phyloP scores from a whole-genome alignment of 495 filamentous ascomycete species.

The Elasticomyces elasticus region DNA sequence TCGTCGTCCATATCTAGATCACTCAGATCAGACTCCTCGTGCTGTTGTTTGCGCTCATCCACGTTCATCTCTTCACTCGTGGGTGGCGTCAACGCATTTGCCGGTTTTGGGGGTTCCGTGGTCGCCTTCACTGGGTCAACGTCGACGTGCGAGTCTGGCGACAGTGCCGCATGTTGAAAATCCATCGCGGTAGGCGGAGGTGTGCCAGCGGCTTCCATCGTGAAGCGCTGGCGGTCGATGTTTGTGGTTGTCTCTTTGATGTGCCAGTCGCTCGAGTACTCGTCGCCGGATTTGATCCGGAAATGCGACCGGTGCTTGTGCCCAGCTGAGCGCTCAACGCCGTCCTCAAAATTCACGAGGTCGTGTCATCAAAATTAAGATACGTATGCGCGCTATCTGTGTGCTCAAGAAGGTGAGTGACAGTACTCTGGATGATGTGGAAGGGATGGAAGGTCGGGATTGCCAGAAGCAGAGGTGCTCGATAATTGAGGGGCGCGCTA shows the following conservation, averaged over 20 bases:
- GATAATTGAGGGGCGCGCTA: no score
- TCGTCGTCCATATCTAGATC: constrained; percentile 36
- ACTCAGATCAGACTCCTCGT: constrained; percentile 31
- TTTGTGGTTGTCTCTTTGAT: neutral
- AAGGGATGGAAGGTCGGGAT: no score
- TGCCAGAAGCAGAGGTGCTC: no score
- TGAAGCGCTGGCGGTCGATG: neutral
- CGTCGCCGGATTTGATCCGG: no score
- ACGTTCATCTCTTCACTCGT: constrained; percentile 31
- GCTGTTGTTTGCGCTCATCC: constrained; percentile 27
- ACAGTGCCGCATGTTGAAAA: neutral
- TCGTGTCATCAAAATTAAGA: no score
- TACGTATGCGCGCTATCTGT: no score
- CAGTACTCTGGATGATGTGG: no score
- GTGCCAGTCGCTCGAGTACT: neutral
- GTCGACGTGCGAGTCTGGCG: constrained; percentile 3
- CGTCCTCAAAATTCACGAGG: no score
- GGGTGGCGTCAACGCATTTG: constrained; percentile 33
- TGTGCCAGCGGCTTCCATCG: constrained; percentile 1
- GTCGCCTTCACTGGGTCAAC: constrained; percentile 9
- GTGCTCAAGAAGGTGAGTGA: no score
- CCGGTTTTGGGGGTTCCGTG: constrained; percentile 10
- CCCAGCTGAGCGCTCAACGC: no score
- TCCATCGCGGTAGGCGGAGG: neutral
- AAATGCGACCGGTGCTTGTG: no score